Base-by-base conservation (phyloP, 2,329 filamentous ascomycete genomes). In the Fusarium newnesense region DNA sequence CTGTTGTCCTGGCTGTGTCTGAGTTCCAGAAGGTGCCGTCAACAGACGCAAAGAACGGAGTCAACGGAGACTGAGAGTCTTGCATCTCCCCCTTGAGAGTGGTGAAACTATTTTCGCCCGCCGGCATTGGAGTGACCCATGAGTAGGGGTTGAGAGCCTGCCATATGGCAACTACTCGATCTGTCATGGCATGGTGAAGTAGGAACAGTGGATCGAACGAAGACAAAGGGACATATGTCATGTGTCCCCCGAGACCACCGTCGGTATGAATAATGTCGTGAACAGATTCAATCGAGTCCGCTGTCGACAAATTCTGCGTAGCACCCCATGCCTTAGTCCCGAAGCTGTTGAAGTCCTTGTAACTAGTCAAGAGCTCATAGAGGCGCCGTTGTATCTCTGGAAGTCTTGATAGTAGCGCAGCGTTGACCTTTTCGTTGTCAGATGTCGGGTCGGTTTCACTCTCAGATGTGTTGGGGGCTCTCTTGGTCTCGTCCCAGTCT, bases 151-250 rank as follows among this genome's bases (percentile, higher is more conserved):
- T 88, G 19, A 96, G 81, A 2, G 87, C 85, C 82, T 96, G 93
- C 93, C 93, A 96, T 69, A 97, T 87, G 37, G 93, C 89, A 70
- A 94, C 89, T 34, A 93, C 81, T 6, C 94, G 89, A 77, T 97
- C 94, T 12, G 94, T 88, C 81, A 93, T 95, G 70, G 86, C 84
- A 76, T 96, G 94, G 76, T 96, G 93, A 13, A 96, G 82, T 82
- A 92, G 93, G 81, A 96, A 95, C 18, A 94, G 83, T 0, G 94
- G 94, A 78, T 97, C 94, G 78, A 94, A 97, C 0, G 92, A 89
- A 4, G 93, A 93, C 75, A 92, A 92, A 24, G 90, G 89, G 37
- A 91, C 89, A 80, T 89, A 92, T 46, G 87, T 89, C 89, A 93
- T 92, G 75, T 94, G 92, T 4, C 92, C 92, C 40, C 86, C 86